Conservation (phyloP, 2,329 filamentous ascomycete genomes). For the Diaporthe sp. region DNA sequence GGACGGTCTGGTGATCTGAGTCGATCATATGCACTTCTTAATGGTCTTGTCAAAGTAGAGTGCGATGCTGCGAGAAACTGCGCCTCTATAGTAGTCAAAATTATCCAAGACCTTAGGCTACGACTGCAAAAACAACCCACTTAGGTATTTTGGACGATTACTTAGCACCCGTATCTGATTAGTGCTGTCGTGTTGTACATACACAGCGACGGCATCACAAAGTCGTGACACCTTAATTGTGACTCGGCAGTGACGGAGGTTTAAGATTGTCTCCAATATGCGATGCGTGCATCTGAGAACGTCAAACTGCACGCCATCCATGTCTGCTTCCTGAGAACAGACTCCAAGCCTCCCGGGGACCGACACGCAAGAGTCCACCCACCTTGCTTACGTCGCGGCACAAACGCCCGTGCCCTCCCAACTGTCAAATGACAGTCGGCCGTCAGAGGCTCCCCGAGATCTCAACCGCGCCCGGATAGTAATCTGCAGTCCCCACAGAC, state of each 20-base stretch:
- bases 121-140: neutral
- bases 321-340: neutral
- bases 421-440: slow-evolving; percentile 5
- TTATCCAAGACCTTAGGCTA: neutral
- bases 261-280: slow-evolving; percentile 24
- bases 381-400: neutral
- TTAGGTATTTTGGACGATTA: neutral
- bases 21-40: neutral
- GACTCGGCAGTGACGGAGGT: slow-evolving; percentile 26
- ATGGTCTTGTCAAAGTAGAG: neutral
- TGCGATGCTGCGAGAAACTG: neutral
- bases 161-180: neutral
- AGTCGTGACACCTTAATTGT: slow-evolving; percentile 7
- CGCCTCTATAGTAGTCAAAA: neutral
- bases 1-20: slow-evolving; percentile 5
- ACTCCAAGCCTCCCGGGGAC: neutral
- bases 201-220: slow-evolving; percentile 6
- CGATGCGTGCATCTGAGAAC: slow-evolving; percentile 12
- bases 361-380: neutral
- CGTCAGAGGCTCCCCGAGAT: slow-evolving; percentile 18
- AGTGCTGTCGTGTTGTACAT: neutral
- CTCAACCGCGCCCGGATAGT: neutral
- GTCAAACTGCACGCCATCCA: slow-evolving; percentile 21
- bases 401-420: neutral
- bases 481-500: slow-evolving; percentile 11